A percentile compares a stretch with the other conserved stretches of the same genome.
Conservation (phyloP, 2,329 filamentous ascomycete genomes). For the Pseudocercospora fuligena region DNA sequence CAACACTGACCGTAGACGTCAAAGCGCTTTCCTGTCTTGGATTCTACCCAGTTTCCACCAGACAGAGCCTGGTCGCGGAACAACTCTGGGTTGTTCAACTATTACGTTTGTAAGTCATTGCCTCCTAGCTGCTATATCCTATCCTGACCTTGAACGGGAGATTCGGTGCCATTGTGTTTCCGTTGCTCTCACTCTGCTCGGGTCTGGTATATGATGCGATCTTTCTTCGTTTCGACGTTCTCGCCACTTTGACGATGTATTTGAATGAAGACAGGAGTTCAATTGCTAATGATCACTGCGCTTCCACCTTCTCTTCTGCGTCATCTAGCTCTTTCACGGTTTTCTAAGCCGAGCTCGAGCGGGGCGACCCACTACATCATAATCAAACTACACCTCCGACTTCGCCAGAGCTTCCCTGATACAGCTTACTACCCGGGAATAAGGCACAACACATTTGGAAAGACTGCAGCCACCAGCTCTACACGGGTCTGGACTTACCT, state of each 20-base stretch:
- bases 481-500: slow-evolving; percentile 8
- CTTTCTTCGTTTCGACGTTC: slow-evolving; percentile 26
- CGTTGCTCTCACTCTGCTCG: slow-evolving; percentile 13
- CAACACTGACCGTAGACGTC: slow-evolving; percentile 56
- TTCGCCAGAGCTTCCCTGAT: slow-evolving; percentile 7
- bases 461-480: not conserved
- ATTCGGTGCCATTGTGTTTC: slow-evolving; percentile 38
- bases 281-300: not conserved
- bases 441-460: not conserved
- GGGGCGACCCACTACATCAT: slow-evolving; percentile 22
- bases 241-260: slow-evolving; percentile 23
- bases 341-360: slow-evolving; percentile 23
- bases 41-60: slow-evolving; percentile 60
- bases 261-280: not conserved
- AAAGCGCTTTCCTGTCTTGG: slow-evolving; percentile 62
- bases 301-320: slow-evolving; percentile 16
- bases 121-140: not conserved
- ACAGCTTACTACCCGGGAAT: slow-evolving; percentile 10
- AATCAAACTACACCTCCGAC: slow-evolving; percentile 8
- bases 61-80: slow-evolving; percentile 61
- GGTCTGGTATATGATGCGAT: slow-evolving; percentile 15
- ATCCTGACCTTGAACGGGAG: slow-evolving; percentile 51
- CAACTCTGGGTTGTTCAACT: slow-evolving; percentile 61
- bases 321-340: slow-evolving; percentile 14
- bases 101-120: slow-evolving; percentile 13